Percentiles rank a stretch among this genome's conserved stretches.
phyloP scores from a whole-genome alignment of 2,329 filamentous ascomycete genomes.

The Penicillium sp. region DNA sequence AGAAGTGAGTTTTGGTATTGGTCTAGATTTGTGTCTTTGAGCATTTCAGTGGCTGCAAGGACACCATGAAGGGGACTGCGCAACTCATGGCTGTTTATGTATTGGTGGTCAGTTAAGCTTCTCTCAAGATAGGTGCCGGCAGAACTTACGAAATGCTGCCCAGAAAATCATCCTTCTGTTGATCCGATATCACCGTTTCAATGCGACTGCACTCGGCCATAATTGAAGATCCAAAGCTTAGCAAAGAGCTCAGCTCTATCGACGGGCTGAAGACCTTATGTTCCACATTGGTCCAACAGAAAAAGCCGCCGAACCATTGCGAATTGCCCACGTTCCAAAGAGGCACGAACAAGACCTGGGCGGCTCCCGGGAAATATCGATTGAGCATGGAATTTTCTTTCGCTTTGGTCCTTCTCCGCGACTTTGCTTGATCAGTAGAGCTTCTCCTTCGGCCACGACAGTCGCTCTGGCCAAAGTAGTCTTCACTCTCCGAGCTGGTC shows the following conservation, averaged over 20 bases:
- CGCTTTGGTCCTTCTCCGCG: neutral
- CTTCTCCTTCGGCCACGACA: neutral
- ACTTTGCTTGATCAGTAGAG: neutral
- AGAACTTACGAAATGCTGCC: slow-evolving; percentile 47
- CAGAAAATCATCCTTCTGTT: slow-evolving; percentile 56
- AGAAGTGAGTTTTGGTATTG: slow-evolving; percentile 46
- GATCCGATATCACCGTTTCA: slow-evolving; percentile 42
- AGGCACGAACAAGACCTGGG: slow-evolving; percentile 35
- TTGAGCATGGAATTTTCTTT: neutral
- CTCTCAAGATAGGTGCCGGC: neutral
- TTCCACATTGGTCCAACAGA: slow-evolving; percentile 33
- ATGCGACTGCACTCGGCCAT: slow-evolving; percentile 44
- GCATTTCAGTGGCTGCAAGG: slow-evolving; percentile 52
- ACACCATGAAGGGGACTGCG: slow-evolving; percentile 52
- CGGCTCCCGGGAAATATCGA: slow-evolving; percentile 24
- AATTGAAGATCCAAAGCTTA: slow-evolving; percentile 40
- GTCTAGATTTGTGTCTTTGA: slow-evolving; percentile 48
- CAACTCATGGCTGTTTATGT: slow-evolving; percentile 47
- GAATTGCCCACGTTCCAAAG: slow-evolving; percentile 38
- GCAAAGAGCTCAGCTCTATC: slow-evolving; percentile 40
- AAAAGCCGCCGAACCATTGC: slow-evolving; percentile 36
- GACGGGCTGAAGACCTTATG: slow-evolving; percentile 27
- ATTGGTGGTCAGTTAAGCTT: neutral
- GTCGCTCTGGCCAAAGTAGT: neutral
- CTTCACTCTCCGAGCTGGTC: slow-evolving; percentile 1